Base-by-base conservation (phyloP, 2,329 filamentous ascomycete species). In the Talaromyces sp. region DNA sequence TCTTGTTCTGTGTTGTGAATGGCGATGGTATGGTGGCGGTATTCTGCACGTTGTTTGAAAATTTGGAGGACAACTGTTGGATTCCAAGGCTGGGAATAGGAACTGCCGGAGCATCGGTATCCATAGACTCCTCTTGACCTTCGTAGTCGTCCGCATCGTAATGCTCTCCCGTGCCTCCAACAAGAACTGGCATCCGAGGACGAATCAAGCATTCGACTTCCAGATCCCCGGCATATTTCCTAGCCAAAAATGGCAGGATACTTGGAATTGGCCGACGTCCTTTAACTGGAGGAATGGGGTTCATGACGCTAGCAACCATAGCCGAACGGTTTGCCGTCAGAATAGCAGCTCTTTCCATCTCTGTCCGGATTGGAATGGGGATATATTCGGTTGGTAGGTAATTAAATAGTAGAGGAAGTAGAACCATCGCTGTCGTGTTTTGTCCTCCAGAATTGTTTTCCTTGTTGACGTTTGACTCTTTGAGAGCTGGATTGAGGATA, bases 341-440 rank as follows among this genome's bases (percentile, higher is more conserved):
- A 64, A 97, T 89, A 22, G 92, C 90, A 2, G 91, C 91, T 68
- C 91, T 90, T 73, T 97, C 92, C 68, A 97, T 83, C 58, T 92
- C 86, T 11, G 88, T 86, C 61, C 94, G 89, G 22, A 92, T 74
- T 1, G 90, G 86, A 9, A 89, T 86, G n/a, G 90, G 85, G 43
- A 96, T 78, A 73, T 87, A 83, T 59, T 87, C 82, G 64, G 90
- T 86, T 1, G 89, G 87, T 3, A 95, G 77, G 65, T 83, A 82
- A 19, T 84, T 83, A 22, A 96, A 81, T 1, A 91, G 76, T 5
- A 82, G 71, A 4, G 86, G 82, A 13, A 97, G 82, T 16, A 97
- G 83, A 7, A 73, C 69, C 13, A 80, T 79, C 0, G 92, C 90
- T 10, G 89, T 84, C 11, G 75, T 71, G 56, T 82, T 76, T 66